Evolutionary conservation across 495 filamentous ascomycete species (phyloP).

Genomic region (Podospora bellae-mahoneyi): DNA sequence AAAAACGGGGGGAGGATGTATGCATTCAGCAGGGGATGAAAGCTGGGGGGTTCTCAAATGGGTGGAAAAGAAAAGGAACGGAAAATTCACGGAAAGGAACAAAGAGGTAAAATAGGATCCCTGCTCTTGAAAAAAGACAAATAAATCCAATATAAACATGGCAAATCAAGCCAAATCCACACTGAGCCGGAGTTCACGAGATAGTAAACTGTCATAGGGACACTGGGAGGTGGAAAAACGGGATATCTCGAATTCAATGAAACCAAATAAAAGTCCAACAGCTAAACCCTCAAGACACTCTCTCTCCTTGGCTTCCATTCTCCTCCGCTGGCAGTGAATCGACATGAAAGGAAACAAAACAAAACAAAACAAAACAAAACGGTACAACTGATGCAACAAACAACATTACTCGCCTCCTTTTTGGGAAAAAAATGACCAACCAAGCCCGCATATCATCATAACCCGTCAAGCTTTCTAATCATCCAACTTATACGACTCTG

Average conservation of each 20-base stretch:
- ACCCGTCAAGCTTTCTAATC: slow-evolving; percentile 3
- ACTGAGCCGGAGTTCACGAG: too few relatives aligned
- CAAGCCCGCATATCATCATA: neutral
- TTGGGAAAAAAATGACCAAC: neutral
- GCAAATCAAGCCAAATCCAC: neutral
- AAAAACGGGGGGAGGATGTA: neutral
- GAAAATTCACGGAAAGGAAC: neutral
- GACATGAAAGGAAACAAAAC: neutral
- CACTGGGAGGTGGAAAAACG: neutral
- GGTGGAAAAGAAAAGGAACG: neutral
- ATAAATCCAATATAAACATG: neutral
- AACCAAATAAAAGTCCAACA: neutral
- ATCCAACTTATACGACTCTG: slow-evolving; percentile 27
- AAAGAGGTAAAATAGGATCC: neutral
- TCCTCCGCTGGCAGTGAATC: neutral
- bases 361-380: neutral
- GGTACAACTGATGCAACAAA: neutral
- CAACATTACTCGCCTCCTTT: neutral
- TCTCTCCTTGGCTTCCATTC: neutral
- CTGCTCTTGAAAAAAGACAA: neutral
- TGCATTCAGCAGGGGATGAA: neutral
- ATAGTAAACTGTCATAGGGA: neutral
- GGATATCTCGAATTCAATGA: slow-evolving; percentile 12
- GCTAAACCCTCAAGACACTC: neutral
- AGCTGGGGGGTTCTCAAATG: neutral